Evolutionary conservation across 2,329 filamentous ascomycete species (phyloP).

Genomic region (Talaromyces sp.): DNA sequence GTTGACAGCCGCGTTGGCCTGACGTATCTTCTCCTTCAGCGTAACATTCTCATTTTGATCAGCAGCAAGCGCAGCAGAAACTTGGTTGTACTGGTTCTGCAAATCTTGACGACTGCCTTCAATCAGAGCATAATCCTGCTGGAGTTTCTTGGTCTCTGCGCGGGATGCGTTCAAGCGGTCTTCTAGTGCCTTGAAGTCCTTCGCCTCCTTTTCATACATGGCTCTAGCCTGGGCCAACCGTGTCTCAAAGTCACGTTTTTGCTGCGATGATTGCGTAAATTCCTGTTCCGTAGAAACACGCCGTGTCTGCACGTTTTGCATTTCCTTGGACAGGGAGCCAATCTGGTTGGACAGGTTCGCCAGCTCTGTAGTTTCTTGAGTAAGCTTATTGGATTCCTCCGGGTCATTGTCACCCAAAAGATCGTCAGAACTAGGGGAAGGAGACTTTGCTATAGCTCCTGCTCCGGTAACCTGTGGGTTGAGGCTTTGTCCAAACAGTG

Average conservation of each 20-base stretch:
- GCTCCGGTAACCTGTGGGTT: slow-evolving; percentile 71
- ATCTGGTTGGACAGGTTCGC: slow-evolving; percentile 97
- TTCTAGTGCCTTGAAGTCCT: slow-evolving; percentile 77
- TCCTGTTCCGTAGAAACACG: slow-evolving; percentile 75
- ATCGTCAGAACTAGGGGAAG: slow-evolving; percentile 66
- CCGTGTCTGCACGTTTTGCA: slow-evolving; percentile 86
- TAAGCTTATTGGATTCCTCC: slow-evolving; percentile 82
- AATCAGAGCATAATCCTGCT: slow-evolving; percentile 76
- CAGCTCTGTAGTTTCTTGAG: slow-evolving; percentile 83
- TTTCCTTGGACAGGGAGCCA: slow-evolving; percentile 82
- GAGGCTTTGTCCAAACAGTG: slow-evolving; percentile 82
- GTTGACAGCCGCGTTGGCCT: slow-evolving; percentile 74
- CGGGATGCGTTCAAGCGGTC: slow-evolving; percentile 73
- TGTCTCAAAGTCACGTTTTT: slow-evolving; percentile 91
- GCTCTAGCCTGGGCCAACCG: slow-evolving; percentile 79
- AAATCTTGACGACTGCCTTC: slow-evolving; percentile 78
- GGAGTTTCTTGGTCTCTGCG: slow-evolving; percentile 77
- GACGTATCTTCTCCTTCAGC: slow-evolving; percentile 82
- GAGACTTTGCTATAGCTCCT: slow-evolving; percentile 36
- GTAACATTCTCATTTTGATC: slow-evolving; percentile 84
- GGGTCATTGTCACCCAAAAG: slow-evolving; percentile 86
- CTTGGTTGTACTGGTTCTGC: slow-evolving; percentile 74
- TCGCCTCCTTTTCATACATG: slow-evolving; percentile 90
- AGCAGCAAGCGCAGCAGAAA: slow-evolving; percentile 68
- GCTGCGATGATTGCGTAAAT: slow-evolving; percentile 71